These are phyloP conservation scores for Suillus bovinus DNA, from an alignment of 768 basidiomycete species.

Conservation along the genomic window DNA sequence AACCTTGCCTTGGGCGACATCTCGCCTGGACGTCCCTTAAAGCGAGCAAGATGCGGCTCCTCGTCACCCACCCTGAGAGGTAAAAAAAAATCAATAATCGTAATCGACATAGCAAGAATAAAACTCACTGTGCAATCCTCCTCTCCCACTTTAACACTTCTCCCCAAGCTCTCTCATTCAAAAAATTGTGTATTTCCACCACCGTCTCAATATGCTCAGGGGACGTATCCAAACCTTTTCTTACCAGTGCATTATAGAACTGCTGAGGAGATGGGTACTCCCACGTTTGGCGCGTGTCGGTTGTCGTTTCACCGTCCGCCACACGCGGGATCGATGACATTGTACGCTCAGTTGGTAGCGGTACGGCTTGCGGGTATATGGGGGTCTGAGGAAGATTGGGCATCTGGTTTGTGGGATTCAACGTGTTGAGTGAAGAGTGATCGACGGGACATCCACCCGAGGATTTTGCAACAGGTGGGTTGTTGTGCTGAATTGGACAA, in stretches of 20 bases:
- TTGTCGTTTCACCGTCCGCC: slow-evolving; percentile 20
- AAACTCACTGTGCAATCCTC: slow-evolving; percentile 38
- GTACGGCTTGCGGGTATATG: slow-evolving; percentile 48
- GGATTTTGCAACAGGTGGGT: slow-evolving; percentile 18
- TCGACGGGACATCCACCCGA: slow-evolving; percentile 64
- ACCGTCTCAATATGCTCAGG: slow-evolving; percentile 95
- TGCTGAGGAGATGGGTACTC: slow-evolving; percentile 98
- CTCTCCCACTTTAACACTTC: slow-evolving; percentile 95
- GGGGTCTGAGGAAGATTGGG: slow-evolving; percentile 76
- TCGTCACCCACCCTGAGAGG: slow-evolving; percentile 49
- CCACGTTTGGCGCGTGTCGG: slow-evolving; percentile 51
- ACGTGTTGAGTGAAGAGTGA: slow-evolving; percentile 38
- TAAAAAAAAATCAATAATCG: slow-evolving; percentile 9
- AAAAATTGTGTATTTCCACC: slow-evolving; percentile 97
- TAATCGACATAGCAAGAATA: not conserved
- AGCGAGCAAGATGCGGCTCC: slow-evolving; percentile 74
- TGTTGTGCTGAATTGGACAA: slow-evolving; percentile 48
- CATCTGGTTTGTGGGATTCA: slow-evolving; percentile 86
- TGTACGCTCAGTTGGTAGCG: slow-evolving; percentile 73
- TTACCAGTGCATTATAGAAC: slow-evolving; percentile 94
- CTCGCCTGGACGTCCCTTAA: slow-evolving; percentile 90
- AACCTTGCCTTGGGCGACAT: slow-evolving; percentile 93
- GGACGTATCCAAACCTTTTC: slow-evolving; percentile 97
- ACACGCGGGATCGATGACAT: slow-evolving; percentile 86
- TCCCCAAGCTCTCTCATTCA: slow-evolving; percentile 96